Evolutionary conservation across 768 basidiomycete genomes (phyloP), one percentile per base, ranked within the genome.

Genomic region (Russula olivacea): DNA sequence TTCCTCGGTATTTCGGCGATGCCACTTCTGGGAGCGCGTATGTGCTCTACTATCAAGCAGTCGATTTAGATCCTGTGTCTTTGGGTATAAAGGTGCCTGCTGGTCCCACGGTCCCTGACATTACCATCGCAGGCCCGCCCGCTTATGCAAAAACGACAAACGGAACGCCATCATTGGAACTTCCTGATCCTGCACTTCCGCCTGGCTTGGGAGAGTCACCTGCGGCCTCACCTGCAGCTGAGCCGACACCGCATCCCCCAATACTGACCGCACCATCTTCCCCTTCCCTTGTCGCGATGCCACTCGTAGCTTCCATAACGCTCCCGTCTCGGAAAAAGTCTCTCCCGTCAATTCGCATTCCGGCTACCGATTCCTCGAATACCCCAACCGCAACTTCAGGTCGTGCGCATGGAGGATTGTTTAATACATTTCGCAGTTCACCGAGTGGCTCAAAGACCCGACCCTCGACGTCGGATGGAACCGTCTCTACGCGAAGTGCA

Each of bases 31-130:
- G 95, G 40, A 87, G 89, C 48, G 97, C 96, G 21, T 99, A 99
- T 73, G 94, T 98, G 28, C 80, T 99, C 41, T 98, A 96, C 76
- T 99, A 98, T 74, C 93, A 98, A 74, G 94, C 93, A 28, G 86
- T 82, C 38, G 93, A 98, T 73, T 80, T 98, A 60, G 88, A 96
- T 71, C 77, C 82, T 40, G 72, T 76, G n/a, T 77, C 80, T 23
- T 80, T 95, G 32, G 94, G 93, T 2, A 74, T 96, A 23, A 81
- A 78, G 59, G 57, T 67, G 17, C 70, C 69, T n/a, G 61, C 71
- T 17, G 69, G 70, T n/a, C 62, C 71, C 7, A 55, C 69, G 8
- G 17, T 68, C 34, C 55, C 69, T 7, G 57, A 52, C 58, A 55
- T 57, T 61, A 51, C 66, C 68, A 61, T 71, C 55, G 32, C 63